A percentile compares a stretch with the other conserved stretches of the same genome.
phyloP scores from a whole-genome alignment of 768 basidiomycete genomes.

The Russula sp. region DNA sequence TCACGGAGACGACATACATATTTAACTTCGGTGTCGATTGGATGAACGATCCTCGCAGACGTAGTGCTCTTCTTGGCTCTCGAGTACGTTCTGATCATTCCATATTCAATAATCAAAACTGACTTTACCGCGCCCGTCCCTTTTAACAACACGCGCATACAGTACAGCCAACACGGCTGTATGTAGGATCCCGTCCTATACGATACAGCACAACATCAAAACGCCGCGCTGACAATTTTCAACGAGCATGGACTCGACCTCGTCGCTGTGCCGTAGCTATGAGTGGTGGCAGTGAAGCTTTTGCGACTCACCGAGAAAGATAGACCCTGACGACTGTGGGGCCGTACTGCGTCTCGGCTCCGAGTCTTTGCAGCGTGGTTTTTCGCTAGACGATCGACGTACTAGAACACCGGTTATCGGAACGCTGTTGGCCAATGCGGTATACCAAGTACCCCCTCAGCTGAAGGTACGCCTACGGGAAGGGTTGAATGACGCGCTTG shows the following conservation, averaged over 20 bases:
- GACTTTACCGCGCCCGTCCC: neutral
- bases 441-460: constrained; percentile 49
- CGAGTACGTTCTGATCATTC: constrained; percentile 47
- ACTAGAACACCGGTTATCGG: constrained; percentile 57
- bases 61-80: constrained; percentile 66
- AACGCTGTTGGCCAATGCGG: constrained; percentile 62
- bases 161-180: constrained; percentile 28
- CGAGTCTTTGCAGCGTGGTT: constrained; percentile 48
- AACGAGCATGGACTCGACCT: constrained; percentile 51
- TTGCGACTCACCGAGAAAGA: no score
- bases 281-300: no score
- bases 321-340: no score
- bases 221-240: constrained; percentile 52
- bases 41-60: constrained; percentile 77
- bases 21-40: constrained; percentile 68
- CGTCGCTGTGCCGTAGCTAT: no score
- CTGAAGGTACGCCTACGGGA: constrained; percentile 48
- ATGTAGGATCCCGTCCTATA: constrained; percentile 60
- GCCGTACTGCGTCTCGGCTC: constrained; percentile 62
- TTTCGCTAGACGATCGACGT: constrained; percentile 54
- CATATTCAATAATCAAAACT: neutral
- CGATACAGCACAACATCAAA: constrained; percentile 46
- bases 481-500: constrained; percentile 40
- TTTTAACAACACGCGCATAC: neutral
- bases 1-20: no score